Conservation (phyloP, 108 stramenopile species). For the Cylindrotheca fusiformis region DNA sequence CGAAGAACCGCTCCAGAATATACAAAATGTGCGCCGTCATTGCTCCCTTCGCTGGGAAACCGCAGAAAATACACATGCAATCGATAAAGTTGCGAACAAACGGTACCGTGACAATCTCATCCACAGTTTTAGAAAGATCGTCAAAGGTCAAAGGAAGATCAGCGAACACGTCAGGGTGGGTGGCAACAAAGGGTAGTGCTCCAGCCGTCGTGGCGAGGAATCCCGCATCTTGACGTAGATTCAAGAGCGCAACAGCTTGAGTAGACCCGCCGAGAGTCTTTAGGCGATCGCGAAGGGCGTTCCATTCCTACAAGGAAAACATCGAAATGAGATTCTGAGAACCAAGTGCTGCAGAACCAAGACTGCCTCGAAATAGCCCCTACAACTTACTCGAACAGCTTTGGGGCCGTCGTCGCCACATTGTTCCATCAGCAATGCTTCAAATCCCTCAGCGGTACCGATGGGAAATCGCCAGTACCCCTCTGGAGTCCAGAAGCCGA, state of each 20-base stretch:
- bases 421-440: conserved; percentile 78
- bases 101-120: conserved; percentile 87
- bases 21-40: conserved; percentile 91
- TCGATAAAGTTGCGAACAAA: conserved; percentile 91
- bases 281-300: conserved; percentile 73
- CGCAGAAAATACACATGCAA: conserved; percentile 93
- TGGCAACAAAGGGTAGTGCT: conserved; percentile 76
- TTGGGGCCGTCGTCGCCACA: conserved; percentile 77
- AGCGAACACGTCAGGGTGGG: conserved; percentile 86
- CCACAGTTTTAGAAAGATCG: conserved; percentile 84
- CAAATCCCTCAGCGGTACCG: conserved; percentile 65
- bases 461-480: conserved; percentile 91
- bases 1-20: conserved; percentile 90
- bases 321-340: neutral
- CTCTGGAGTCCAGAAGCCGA: conserved; percentile 87
- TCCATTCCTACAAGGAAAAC: conserved; percentile 65
- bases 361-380: neutral
- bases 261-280: conserved; percentile 85
- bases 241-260: conserved; percentile 79
- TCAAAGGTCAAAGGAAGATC: conserved; percentile 89
- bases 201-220: conserved; percentile 91
- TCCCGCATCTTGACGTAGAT: conserved; percentile 84
- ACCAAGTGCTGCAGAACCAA: neutral
- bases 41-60: conserved; percentile 93
- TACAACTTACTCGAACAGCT: conserved; percentile 54